Base-by-base conservation (phyloP, 768 basidiomycete species). In the Cystobasidium ongulense region DNA sequence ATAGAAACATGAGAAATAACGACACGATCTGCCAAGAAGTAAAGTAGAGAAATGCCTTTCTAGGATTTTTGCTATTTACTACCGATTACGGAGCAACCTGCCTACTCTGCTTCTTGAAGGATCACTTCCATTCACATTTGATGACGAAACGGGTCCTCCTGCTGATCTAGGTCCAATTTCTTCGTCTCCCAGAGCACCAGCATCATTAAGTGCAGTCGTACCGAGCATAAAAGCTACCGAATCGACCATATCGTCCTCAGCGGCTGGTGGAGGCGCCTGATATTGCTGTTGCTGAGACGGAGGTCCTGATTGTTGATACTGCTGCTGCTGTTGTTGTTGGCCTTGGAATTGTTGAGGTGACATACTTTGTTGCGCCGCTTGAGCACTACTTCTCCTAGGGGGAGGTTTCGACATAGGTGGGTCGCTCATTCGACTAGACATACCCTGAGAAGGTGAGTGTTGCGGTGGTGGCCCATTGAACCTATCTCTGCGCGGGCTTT, bases 141-240 rank as follows among this genome's bases (percentile, higher is more conserved):
- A 59, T 5, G 33, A 27, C 5, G 57, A 35, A 31, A 27, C 57
- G 2, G 57, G 33, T 59, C 57, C 57, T 5, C 57, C 57, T 5
- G 5, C 33, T 29, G 29, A 35, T 31, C 57, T 27, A 31, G 33
- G 33, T 2, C 57, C 57, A 27, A 59, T 59, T 2, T 59, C 57
- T 23, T 59, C 57, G 3, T 59, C 57, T 11, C 43, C 38, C 7
- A 39, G 63, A 10, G 36, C 63, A 15, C 36, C 21, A 17, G 54
- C 54, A 39, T 54, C 50, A 31, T 71, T 71, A 31, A 71, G 68
- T n/a, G 68, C 68, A 2, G 68, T 71, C 3, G 68, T 61, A 2
- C 68, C 68, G 23, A 71, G 68, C 68, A 71, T 71, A 35, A 71
- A 71, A 36, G 68, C 68, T 1, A 71, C 68, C 8, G 68, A 71